phyloP scores from a whole-genome alignment of 164 flowering plant species.

The Dillenia suffruticosa region DNA sequence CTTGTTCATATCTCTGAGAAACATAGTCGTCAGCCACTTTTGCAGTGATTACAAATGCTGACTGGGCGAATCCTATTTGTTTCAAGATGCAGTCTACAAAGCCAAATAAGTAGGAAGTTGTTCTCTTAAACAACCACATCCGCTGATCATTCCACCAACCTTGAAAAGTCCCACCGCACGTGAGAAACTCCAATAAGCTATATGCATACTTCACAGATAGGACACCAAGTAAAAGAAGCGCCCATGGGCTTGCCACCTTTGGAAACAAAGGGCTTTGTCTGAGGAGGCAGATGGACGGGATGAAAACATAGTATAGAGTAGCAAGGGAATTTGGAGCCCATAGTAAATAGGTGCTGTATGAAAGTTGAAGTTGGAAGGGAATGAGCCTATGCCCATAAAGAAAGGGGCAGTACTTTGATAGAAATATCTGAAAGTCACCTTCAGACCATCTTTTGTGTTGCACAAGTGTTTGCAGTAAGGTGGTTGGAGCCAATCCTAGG shows the following conservation, averaged over 20 bases:
- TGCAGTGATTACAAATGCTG: slow-evolving; percentile 41
- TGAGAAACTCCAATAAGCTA: slow-evolving; percentile 40
- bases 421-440: slow-evolving; percentile 61
- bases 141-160: slow-evolving; percentile 76
- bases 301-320: too few relatives aligned
- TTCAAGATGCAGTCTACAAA: slow-evolving; percentile 35
- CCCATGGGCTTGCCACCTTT: slow-evolving; percentile 46
- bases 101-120: slow-evolving; percentile 53
- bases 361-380: slow-evolving; percentile 35
- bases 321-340: too few relatives aligned
- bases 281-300: too few relatives aligned
- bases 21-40: slow-evolving; percentile 56
- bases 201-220: slow-evolving; percentile 18
- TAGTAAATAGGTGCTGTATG: too few relatives aligned
- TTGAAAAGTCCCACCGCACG: slow-evolving; percentile 39
- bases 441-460: slow-evolving; percentile 85
- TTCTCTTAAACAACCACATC: slow-evolving; percentile 64
- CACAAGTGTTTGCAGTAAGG: slow-evolving; percentile 42
- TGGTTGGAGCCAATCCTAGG: slow-evolving; percentile 51
- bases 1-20: slow-evolving; percentile 40
- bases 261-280: too few relatives aligned
- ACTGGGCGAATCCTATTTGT: slow-evolving; percentile 31
- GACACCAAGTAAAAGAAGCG: slow-evolving; percentile 52
- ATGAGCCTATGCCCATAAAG: slow-evolving; percentile 44
- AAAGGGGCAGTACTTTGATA: slow-evolving; percentile 47